Conservation (phyloP, 176 grass and related monocot genomes). For the Panicum miliaceum region DNA sequence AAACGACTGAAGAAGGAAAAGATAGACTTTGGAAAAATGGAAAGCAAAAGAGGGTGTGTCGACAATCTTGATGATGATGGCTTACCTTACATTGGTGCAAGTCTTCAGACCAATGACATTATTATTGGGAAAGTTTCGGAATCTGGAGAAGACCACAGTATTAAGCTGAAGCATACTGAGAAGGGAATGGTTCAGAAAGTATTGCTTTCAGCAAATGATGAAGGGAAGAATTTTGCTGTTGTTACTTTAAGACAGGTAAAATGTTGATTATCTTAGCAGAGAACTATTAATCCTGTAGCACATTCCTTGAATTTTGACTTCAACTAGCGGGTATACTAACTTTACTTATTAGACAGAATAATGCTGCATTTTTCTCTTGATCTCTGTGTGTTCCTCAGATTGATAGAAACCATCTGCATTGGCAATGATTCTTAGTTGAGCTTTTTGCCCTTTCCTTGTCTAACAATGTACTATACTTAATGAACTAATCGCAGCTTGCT, state of each 20-base stretch:
- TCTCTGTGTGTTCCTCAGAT: too few species aligned
- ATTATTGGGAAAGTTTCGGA: conserved; percentile 90
- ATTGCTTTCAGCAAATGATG: conserved; percentile 90
- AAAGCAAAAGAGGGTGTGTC: conserved; percentile 91
- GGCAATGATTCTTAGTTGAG: too few species aligned
- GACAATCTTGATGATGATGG: conserved; percentile 96
- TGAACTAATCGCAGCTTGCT: too few species aligned
- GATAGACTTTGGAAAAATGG: conserved; percentile 79
- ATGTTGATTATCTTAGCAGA: conserved; percentile 4
- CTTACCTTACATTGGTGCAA: conserved; percentile 86
- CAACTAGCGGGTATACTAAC: not conserved
- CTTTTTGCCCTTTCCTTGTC: too few species aligned
- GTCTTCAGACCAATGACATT: conserved; percentile 92
- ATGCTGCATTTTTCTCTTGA: not conserved
- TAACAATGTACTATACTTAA: too few species aligned
- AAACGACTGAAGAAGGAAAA: conserved; percentile 80
- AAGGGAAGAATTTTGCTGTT: conserved; percentile 89
- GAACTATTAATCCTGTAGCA: conserved; percentile 15
- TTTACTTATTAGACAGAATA: conserved; percentile 37
- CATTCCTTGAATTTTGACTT: conserved; percentile 38
- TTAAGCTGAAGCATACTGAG: conserved; percentile 95
- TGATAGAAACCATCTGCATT: too few species aligned
- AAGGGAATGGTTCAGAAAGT: conserved; percentile 98
- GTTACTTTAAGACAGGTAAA: conserved; percentile 94
- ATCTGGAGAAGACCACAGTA: conserved; percentile 82